Base-by-base conservation (phyloP, 495 filamentous ascomycete genomes). In the Stereocaulon alpinum region DNA sequence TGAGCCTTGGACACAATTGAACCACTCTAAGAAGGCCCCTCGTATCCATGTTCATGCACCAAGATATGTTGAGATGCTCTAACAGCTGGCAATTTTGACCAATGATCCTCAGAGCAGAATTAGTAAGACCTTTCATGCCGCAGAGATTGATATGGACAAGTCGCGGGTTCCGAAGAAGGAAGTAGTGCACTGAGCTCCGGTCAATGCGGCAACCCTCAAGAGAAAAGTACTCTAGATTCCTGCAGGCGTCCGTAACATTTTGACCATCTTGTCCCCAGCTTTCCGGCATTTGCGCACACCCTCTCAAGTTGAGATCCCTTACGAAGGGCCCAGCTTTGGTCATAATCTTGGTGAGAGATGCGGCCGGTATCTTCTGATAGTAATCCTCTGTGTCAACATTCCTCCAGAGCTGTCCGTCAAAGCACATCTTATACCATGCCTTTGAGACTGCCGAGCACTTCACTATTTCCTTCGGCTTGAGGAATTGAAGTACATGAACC, bases 331-430 rank as follows among this genome's bases (percentile, higher is more conserved):
- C 93, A 5, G 89, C 89, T 3, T 82, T 75, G 0, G 82, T 84
- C 67, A 97, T 88, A 57, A 98, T 88, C 69, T 87, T 91, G 45
- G 89, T 82, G 14, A 98, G 74, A 9, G 87, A 85, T 58, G 86
- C 84, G 10, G 87, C 87, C 0, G 93, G 83, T 58, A 98, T 96
- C 43, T 87, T 82, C 50, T 78, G 79, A 68, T 98, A 98, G 70
- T 89, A 97, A 34, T 86, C 83, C 0, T 91, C 82, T 0, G 89
- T 86, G 67, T 97, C 90, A 44, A 97, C 77, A 49, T 78, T 80
- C 0, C 80, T 81, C 93, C 93, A 98, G 18, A 98, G 73, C 71
- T 98, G 93, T 9, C 93, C 93, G 69, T 98, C 93, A 63, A 89
- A 95, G 73, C 92, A 96, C 76, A 90, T 86, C 37, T 79, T 73